phyloP scores from a whole-genome alignment of 768 basidiomycete species.

The Pulveroboletus sp. region DNA sequence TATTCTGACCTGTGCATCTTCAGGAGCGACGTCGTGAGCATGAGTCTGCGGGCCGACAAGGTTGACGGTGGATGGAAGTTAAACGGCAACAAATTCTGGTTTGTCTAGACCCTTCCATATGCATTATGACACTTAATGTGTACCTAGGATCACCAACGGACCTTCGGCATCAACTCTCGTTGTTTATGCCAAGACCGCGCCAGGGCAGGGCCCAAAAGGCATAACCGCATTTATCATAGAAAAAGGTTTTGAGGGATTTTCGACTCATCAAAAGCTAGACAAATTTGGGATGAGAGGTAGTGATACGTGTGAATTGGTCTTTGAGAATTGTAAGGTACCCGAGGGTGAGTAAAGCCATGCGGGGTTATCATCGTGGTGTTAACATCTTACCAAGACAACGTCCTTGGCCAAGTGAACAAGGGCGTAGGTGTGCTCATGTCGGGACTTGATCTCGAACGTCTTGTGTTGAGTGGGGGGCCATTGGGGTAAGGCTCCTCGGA shows the following conservation, averaged over 20 bases:
- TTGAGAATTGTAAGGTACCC: conserved; percentile 87
- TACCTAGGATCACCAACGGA: conserved; percentile 88
- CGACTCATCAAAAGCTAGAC: conserved; percentile 87
- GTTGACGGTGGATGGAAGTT: conserved; percentile 72
- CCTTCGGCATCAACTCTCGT: conserved; percentile 88
- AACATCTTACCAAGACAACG: conserved; percentile 62
- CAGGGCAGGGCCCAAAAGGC: conserved; percentile 76
- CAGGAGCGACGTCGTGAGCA: conserved; percentile 89
- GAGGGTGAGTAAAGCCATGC: conserved; percentile 52
- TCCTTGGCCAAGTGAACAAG: conserved; percentile 75
- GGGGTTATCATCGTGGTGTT: background rate
- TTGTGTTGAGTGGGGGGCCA: conserved; percentile 90
- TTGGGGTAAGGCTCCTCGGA: conserved; percentile 56
- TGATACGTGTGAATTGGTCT: conserved; percentile 91
- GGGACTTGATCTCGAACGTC: conserved; percentile 86
- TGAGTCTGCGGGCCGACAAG: conserved; percentile 82
- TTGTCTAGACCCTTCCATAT: background rate
- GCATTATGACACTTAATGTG: background rate
- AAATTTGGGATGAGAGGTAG: conserved; percentile 97
- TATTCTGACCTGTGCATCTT: conserved; percentile 1
- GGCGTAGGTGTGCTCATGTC: conserved; percentile 93
- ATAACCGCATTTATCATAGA: conserved; percentile 93
- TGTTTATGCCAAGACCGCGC: conserved; percentile 88
- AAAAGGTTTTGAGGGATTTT: conserved; percentile 78
- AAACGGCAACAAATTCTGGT: conserved; percentile 96